Evolutionary conservation across 495 filamentous ascomycete genomes (phyloP), one percentile per base, ranked within the genome.

Genomic region (Geoglossum glabrum): DNA sequence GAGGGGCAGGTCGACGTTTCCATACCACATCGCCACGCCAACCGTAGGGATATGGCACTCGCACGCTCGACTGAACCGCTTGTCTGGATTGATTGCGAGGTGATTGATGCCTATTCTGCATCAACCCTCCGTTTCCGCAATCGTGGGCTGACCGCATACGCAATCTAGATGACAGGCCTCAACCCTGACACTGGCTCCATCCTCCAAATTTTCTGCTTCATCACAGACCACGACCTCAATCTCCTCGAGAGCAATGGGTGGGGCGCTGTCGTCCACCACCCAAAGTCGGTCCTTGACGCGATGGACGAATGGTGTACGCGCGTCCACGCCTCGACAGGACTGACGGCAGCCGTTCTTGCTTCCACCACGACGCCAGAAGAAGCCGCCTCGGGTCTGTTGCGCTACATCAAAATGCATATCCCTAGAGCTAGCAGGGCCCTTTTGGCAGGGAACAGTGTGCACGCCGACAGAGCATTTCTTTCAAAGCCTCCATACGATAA

Each of bases 31-130:
- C 31, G 11, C 11, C 31, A 34, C 31, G 31, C 31, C 31, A 34
- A 34, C 21, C 10, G 25, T 27, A 17, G 17, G 26, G 9, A 30
- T 10, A 76, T 77, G 73, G 65, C 73, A 17, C 65, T 71, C 28
- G 60, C 66, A 59, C 73, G 70, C 40, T 83, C 79, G 10, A 68
- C 66, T 40, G 77, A 80, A 58, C 78, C 85, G 25, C 66, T 92
- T 30, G 84, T 90, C 26, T 92, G 87, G 85, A 87, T 94, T 55
- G 87, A 93, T 67, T 93, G 88, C 67, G 87, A 94, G 74, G 85
- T 90, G 68, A 58, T 70, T 56, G 0, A 17, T 36, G 28, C 27
- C 17, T 2, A 7, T 15, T 40, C 54, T 21, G 4, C 28, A 0
- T n/a, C 30, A n/a, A n/a, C n/a, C n/a, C 10, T 43, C 19, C 25